These are phyloP conservation scores for Aspergillus sparsus DNA, from an alignment of 495 filamentous ascomycete genomes.

Conservation along the genomic window DNA sequence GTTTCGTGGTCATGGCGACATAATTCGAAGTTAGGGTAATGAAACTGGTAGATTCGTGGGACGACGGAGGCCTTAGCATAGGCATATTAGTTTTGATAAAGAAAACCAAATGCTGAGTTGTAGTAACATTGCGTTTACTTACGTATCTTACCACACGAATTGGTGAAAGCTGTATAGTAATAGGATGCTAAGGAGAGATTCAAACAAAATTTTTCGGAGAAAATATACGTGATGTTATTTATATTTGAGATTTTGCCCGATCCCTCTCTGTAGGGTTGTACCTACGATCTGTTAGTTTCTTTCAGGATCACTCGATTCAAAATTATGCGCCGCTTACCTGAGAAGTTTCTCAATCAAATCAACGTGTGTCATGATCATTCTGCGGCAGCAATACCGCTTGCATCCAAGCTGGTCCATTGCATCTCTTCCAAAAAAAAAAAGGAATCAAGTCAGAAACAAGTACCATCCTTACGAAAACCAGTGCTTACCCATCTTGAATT, in stretches of 20 bases:
- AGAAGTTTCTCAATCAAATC: slow-evolving; percentile 98
- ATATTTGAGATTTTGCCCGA: slow-evolving; percentile 37
- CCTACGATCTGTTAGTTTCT: slow-evolving; percentile 13
- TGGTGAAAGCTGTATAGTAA: too few relatives aligned
- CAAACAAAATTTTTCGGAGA: too few relatives aligned
- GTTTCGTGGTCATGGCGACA: too few relatives aligned
- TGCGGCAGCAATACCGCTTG: slow-evolving; percentile 94
- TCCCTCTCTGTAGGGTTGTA: slow-evolving; percentile 42
- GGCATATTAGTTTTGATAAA: too few relatives aligned
- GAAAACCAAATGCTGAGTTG: too few relatives aligned
- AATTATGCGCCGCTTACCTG: slow-evolving; percentile 58
- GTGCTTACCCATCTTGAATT: slow-evolving; percentile 68
- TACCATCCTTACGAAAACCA: not conserved
- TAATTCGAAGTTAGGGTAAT: too few relatives aligned
- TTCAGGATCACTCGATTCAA: not conserved
- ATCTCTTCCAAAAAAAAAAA: slow-evolving; percentile 54
- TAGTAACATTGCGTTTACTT: too few relatives aligned
- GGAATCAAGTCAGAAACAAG: not conserved
- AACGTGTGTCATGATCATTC: slow-evolving; percentile 99
- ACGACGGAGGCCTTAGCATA: too few relatives aligned
- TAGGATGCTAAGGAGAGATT: too few relatives aligned
- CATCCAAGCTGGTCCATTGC: slow-evolving; percentile 92
- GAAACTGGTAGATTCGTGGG: too few relatives aligned
- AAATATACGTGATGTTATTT: slow-evolving; percentile 6
- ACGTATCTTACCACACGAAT: too few relatives aligned